Evolutionary conservation across 768 basidiomycete genomes (phyloP), one percentile per base, ranked within the genome.

Genomic region (Pleurotus citrinopileatus): DNA sequence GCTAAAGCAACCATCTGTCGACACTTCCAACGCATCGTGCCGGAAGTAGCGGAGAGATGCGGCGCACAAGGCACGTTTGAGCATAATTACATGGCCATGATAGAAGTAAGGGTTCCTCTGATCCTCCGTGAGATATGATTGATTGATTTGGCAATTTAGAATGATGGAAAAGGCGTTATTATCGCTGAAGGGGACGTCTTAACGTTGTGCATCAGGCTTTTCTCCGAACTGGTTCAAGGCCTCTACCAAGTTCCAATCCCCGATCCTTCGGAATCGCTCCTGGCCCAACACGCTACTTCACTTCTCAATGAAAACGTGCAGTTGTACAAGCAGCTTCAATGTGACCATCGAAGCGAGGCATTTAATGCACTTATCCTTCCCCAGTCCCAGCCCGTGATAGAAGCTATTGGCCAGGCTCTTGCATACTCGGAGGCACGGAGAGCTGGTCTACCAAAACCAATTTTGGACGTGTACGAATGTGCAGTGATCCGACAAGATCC

Each of bases 31-130:
- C 69, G 77, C 15, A 78, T 74, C 55, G 68, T 74, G 6, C 66
- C 75, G 8, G 78, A 79, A 53, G 70, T 86, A n/a, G 73, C 81
- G 4, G 85, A 87, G 57, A 74, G 85, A 9, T 84, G 81, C 54
- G 85, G 85, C 44, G 85, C 82, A 2, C 84, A 86, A 64, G 84
- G 85, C 2, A 77, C 81, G 0, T 85, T 84, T 53, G 83, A 81
- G 47, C 77, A 80, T 52, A 87, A 86, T 59, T 79, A 81, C 59
- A 77, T 86, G 70, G 75, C 78, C 3, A 70, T 71, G 40, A 73
- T 80, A 26, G 77, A 82, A 70, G 83, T 83, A 53, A 60, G 60
- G 56, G 6, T 17, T 37, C 3, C 20, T 32, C 29, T 42, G 52
- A 32, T 42, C 32, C 42, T 57, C 12, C 29, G 6, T 57, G 53